phyloP scores from a whole-genome alignment of 169 alveolate species.

The Plasmodium gaboni region DNA sequence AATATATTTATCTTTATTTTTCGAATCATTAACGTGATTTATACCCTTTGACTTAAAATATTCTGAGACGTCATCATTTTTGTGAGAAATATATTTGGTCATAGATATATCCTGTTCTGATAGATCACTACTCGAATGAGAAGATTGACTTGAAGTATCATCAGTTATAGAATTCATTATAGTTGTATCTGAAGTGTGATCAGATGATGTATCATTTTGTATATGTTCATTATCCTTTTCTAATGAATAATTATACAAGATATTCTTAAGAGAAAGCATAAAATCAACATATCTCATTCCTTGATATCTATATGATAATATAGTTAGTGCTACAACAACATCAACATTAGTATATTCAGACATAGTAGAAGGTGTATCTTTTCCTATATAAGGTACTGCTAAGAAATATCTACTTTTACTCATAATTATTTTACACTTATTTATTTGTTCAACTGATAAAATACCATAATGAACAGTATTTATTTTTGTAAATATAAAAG shows the following conservation, averaged over 20 bases:
- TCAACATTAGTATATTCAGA: constrained; percentile 95
- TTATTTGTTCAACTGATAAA: constrained; percentile 74
- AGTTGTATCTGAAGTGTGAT: constrained; percentile 46
- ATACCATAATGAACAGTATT: constrained; percentile 89
- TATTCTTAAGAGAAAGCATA: constrained; percentile 82
- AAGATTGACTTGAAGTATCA: no score
- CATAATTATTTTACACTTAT: constrained; percentile 69
- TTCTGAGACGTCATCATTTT: no score
- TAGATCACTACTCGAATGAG: no score
- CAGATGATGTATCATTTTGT: constrained; percentile 76
- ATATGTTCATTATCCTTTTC: constrained; percentile 67
- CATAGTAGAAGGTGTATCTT: constrained; percentile 92
- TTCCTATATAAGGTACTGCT: constrained; percentile 95
- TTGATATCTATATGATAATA: constrained; percentile 90
- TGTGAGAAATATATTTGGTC: no score
- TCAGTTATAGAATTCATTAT: background rate
- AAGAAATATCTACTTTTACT: constrained; percentile 89
- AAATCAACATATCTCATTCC: constrained; percentile 92
- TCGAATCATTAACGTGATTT: background rate
- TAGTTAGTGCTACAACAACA: constrained; percentile 91
- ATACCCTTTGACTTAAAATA: no score
- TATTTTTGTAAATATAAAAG: constrained; percentile 89
- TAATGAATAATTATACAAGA: constrained; percentile 78
- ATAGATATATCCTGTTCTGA: no score
- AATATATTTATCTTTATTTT: background rate